Base-by-base conservation (phyloP, 2,329 filamentous ascomycete genomes). In the Hypoxylon sp. region DNA sequence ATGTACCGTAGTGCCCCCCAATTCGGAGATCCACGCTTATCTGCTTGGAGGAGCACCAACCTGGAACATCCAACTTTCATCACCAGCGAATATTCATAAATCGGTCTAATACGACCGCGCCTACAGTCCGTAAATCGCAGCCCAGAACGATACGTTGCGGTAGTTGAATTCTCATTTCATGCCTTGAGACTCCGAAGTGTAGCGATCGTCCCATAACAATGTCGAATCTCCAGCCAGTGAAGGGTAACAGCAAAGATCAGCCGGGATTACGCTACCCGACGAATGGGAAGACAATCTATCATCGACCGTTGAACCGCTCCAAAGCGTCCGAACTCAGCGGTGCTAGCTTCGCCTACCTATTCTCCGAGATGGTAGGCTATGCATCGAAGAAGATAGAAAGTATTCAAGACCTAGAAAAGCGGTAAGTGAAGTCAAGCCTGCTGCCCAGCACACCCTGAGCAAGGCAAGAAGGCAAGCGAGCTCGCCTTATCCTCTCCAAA, bases 211-310 rank as follows among this genome's bases (percentile, higher is more conserved):
- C 32, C 10, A 25, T 41, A 67, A 34, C 48, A 70, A 87, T 87
- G 85, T 81, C 85, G 64, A 87, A 85, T 77, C 77, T 84, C 45
- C 84, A 85, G 72, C 79, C 84, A 63, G 76, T 80, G 70, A 81
- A 84, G 70, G 79, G 79, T 67, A 75, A 81, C 65, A 80, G 81
- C 72, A 84, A 85, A 77, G 84, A 82, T 60, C 80, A 85, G 71
- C 79, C 85, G 10, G 90, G 92, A 25, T 90, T 99, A 68, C 92
- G 94, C 73, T 93, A 97, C 76, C 95, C 96, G 51, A 93, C 93
- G 62, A 97, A 90, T 80, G 93, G 94, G 83, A 98, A 98, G 84
- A 97, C 94, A 71, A 98, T 99, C 83, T 99, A 98, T 84, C 94
- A 98, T 84, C 89, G 96, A 60, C 94, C 97, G 68, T 85, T 98